Percentiles rank a stretch among this genome's conserved stretches.
Conservation (phyloP, 2,329 filamentous ascomycete genomes). For the Ophiognomonia clavigignenti-juglandacearum region DNA sequence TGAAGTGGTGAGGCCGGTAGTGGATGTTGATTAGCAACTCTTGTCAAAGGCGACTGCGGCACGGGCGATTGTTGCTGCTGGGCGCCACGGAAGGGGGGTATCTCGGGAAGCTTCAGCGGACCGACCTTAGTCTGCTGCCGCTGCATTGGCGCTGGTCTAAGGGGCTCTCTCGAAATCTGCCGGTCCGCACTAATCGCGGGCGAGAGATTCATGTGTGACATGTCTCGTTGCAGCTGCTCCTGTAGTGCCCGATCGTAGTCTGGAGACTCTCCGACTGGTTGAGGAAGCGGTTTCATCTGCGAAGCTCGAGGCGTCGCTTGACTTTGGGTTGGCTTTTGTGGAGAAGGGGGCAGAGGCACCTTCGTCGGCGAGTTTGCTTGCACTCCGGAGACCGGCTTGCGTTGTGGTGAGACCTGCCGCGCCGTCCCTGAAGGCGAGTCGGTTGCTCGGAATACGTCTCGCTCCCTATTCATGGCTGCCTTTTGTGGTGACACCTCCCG, state of each 20-base stretch:
- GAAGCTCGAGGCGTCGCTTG: conserved; percentile 40
- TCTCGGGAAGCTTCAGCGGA: conserved; percentile 46
- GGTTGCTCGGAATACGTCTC: conserved; percentile 50
- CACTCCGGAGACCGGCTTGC: conserved; percentile 39
- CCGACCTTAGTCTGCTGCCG: conserved; percentile 33
- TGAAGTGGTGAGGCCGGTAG: conserved; percentile 17
- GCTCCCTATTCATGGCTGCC: conserved; percentile 34
- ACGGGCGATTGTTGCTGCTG: conserved; percentile 20
- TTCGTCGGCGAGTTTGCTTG: conserved; percentile 49
- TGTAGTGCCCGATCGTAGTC: conserved; percentile 59
- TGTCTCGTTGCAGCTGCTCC: conserved; percentile 59
- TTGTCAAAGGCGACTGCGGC: conserved; percentile 17
- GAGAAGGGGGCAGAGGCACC: conserved; percentile 56
- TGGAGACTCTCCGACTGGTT: conserved; percentile 44
- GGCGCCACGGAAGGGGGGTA: conserved; percentile 48
- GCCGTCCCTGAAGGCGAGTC: conserved; percentile 41
- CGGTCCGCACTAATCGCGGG: conserved; percentile 24
- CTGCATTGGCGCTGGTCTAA: conserved; percentile 13
- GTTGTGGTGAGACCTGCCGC: conserved; percentile 56
- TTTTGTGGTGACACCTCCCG: conserved; percentile 47
- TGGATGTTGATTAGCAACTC: conserved; percentile 17
- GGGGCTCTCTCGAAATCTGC: conserved; percentile 12
- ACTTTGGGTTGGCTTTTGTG: conserved; percentile 39
- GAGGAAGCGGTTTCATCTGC: conserved; percentile 42
- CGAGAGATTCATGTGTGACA: conserved; percentile 51